Conservation (phyloP, 2,329 filamentous ascomycete genomes). For the Penicillium sp. region DNA sequence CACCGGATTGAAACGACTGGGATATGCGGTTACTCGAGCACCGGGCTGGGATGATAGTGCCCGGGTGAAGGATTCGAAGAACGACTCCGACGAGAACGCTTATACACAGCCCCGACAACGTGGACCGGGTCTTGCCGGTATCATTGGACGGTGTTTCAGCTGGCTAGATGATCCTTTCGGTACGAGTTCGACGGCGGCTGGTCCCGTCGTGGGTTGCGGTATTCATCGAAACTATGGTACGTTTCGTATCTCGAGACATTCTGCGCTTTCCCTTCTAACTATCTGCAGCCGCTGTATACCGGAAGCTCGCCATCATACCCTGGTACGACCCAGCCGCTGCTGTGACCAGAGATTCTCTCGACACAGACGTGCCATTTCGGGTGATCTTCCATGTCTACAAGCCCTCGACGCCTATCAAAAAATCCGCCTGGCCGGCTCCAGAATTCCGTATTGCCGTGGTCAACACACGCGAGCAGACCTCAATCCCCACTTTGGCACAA, state of each 20-base stretch:
- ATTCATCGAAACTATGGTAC: slow-evolving; percentile 55
- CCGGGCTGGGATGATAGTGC: slow-evolving; percentile 51
- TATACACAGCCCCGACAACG: slow-evolving; percentile 9
- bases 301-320: slow-evolving; percentile 70
- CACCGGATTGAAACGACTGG: slow-evolving; percentile 74
- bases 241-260: slow-evolving; percentile 8
- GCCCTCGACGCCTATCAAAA: slow-evolving; percentile 67
- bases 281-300: slow-evolving; percentile 67
- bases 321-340: slow-evolving; percentile 60
- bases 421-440: slow-evolving; percentile 72
- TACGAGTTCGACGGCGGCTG: slow-evolving; percentile 35
- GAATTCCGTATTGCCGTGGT: slow-evolving; percentile 84
- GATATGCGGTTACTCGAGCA: slow-evolving; percentile 77
- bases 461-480: slow-evolving; percentile 65
- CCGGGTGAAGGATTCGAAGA: slow-evolving; percentile 17
- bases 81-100: slow-evolving; percentile 1
- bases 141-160: slow-evolving; percentile 34
- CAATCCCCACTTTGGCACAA: slow-evolving; percentile 70
- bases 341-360: slow-evolving; percentile 18
- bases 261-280: slow-evolving; percentile 22
- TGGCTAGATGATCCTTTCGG: slow-evolving; percentile 31
- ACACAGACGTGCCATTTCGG: slow-evolving; percentile 58
- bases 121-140: slow-evolving; percentile 28
- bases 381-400: slow-evolving; percentile 84
- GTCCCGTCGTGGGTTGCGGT: slow-evolving; percentile 53